A percentile compares a stretch with the other conserved stretches of the same genome.
Evolutionary conservation across 2,329 filamentous ascomycete genomes (phyloP).

Genomic region (Nemania sp.): DNA sequence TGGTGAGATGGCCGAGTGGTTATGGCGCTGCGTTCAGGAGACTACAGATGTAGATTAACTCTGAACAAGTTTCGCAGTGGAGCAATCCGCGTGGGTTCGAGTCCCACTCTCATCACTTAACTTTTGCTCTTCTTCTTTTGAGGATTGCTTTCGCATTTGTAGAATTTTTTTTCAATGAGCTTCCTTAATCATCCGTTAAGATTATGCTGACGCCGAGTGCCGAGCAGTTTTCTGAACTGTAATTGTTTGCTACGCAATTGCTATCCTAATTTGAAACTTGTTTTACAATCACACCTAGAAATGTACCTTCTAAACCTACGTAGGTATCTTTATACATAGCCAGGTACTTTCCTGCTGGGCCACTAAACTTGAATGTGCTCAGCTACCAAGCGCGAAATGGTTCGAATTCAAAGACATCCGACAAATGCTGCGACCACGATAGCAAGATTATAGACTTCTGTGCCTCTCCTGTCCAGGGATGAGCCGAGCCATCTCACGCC

Average conservation of each 20-base stretch:
- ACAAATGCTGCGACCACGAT: slow-evolving; percentile 10
- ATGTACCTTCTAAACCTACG: too few relatives aligned
- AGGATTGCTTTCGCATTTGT: too few relatives aligned
- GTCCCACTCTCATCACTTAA: slow-evolving; percentile 45
- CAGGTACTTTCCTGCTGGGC: too few relatives aligned
- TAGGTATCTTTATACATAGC: too few relatives aligned
- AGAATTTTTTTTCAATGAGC: too few relatives aligned
- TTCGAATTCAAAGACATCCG: not conserved
- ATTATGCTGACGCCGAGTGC: too few relatives aligned
- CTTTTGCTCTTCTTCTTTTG: not conserved
- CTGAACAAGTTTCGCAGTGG: slow-evolving; percentile 36
- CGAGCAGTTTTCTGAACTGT: too few relatives aligned
- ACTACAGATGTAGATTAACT: not conserved
- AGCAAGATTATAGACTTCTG: not conserved
- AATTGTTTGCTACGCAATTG: too few relatives aligned
- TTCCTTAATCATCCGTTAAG: too few relatives aligned
- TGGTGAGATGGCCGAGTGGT: slow-evolving; percentile 41
- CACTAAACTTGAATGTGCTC: not conserved
- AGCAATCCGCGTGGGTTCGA: slow-evolving; percentile 47
- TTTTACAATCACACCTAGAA: too few relatives aligned
- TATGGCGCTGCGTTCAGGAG: slow-evolving; percentile 42
- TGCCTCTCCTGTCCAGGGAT: too few relatives aligned
- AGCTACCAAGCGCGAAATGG: not conserved
- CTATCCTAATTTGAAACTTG: too few relatives aligned
- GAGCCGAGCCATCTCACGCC: not conserved